phyloP scores from a whole-genome alignment of 495 filamentous ascomycete genomes.

The Daldinia caldariorum region DNA sequence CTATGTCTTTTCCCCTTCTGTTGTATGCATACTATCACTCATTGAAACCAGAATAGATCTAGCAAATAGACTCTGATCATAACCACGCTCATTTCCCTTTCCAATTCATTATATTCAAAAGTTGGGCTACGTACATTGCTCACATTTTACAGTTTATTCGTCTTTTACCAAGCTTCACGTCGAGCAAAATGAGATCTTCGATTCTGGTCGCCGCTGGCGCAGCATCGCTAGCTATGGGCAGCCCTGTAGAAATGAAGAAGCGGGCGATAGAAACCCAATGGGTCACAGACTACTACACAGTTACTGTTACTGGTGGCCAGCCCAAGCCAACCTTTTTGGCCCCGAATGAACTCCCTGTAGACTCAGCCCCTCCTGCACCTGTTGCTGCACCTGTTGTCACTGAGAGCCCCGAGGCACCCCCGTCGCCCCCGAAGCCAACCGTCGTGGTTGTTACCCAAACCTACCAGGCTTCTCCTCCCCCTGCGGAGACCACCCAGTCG shows the following conservation, averaged over 20 bases:
- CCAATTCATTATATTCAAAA: constrained; percentile 15
- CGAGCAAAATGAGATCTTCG: constrained; percentile 74
- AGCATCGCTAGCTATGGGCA: constrained; percentile 68
- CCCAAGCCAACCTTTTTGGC: constrained; percentile 35
- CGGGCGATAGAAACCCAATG: constrained; percentile 64
- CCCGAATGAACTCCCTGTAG: constrained; percentile 16
- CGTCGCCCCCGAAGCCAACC: constrained; percentile 17
- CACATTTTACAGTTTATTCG: constrained; percentile 31
- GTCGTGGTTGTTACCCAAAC: constrained; percentile 42
- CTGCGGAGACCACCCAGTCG: neutral
- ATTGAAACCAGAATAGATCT: constrained; percentile 7
- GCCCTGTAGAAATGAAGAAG: constrained; percentile 67
- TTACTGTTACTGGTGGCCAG: constrained; percentile 60
- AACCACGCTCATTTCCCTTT: constrained; percentile 35
- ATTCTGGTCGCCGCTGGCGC: constrained; percentile 68
- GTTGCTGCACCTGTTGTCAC: constrained; percentile 15
- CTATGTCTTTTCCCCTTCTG: neutral
- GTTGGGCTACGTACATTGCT: constrained; percentile 30
- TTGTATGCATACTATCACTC: constrained; percentile 32
- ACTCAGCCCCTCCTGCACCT: neutral
- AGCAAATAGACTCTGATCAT: constrained; percentile 32
- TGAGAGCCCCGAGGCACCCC: constrained; percentile 37
- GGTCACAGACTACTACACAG: constrained; percentile 68
- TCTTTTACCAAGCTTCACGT: constrained; percentile 22
- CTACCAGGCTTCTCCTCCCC: neutral